Evolutionary conservation across 2,329 filamentous ascomycete genomes (phyloP).

Genomic region (Aureobasidium sp.): DNA sequence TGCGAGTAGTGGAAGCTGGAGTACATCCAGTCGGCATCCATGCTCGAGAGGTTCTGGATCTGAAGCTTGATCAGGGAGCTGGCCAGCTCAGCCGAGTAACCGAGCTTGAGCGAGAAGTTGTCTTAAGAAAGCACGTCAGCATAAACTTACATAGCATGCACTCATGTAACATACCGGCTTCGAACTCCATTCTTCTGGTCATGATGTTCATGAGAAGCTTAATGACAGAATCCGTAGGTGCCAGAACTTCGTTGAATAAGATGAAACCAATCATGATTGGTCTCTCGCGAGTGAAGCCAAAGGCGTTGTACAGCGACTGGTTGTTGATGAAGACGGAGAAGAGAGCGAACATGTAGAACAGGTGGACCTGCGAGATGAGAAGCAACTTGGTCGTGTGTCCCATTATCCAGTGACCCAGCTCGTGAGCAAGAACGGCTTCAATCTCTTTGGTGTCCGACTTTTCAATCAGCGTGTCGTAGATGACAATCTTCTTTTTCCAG

Average conservation of each 20-base stretch:
- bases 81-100: slow-evolving; percentile 77
- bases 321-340: slow-evolving; percentile 99
- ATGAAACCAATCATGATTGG: slow-evolving; percentile 97
- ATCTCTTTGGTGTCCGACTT: slow-evolving; percentile 91
- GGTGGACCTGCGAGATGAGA: slow-evolving; percentile 71
- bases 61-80: slow-evolving; percentile 92
- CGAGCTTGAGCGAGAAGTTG: slow-evolving; percentile 75
- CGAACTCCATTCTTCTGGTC: slow-evolving; percentile 89
- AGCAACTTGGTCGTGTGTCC: slow-evolving; percentile 92
- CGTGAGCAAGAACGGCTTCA: slow-evolving; percentile 88
- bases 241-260: slow-evolving; percentile 92
- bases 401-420: slow-evolving; percentile 94
- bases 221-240: slow-evolving; percentile 88
- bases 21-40: slow-evolving; percentile 99
- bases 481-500: slow-evolving; percentile 99
- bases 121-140: slow-evolving; percentile 40
- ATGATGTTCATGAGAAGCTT: slow-evolving; percentile 95
- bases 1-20: slow-evolving; percentile 98
- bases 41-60: slow-evolving; percentile 94
- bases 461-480: slow-evolving; percentile 95
- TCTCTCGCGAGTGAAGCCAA: slow-evolving; percentile 75
- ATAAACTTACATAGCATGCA: neutral
- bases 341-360: slow-evolving; percentile 93
- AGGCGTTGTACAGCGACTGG: slow-evolving; percentile 78
- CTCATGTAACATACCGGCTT: slow-evolving; percentile 59